These are phyloP conservation scores for Aspergillus pseudotamarii DNA, from an alignment of 2,329 filamentous ascomycete species.

Conservation along the genomic window DNA sequence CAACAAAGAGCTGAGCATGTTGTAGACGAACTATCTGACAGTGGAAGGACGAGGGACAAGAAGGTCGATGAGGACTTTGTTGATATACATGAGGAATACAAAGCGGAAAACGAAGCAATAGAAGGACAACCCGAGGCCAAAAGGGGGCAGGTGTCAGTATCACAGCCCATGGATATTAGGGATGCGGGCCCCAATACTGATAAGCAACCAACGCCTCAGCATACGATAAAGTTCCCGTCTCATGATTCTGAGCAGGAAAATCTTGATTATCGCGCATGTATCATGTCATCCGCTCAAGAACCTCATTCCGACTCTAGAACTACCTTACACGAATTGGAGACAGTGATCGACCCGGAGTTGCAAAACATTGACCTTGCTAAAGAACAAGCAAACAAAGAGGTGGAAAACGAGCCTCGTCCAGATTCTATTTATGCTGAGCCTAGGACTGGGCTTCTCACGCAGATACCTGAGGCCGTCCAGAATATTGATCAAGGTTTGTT, in stretches of 20 bases:
- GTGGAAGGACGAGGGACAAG: neutral
- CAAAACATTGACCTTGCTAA: neutral
- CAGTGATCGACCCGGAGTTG: slow-evolving; percentile 9
- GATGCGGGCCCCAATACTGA: neutral
- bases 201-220: neutral
- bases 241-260: neutral
- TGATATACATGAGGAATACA: neutral
- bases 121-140: neutral
- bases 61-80: neutral
- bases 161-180: neutral
- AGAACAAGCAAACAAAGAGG: neutral
- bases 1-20: slow-evolving; percentile 4
- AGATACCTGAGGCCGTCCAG: neutral
- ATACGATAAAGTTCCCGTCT: neutral
- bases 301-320: neutral
- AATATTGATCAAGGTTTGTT: slow-evolving; percentile 9
- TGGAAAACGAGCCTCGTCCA: neutral
- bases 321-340: neutral
- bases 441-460: neutral
- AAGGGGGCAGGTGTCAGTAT: neutral
- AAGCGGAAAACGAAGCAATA: neutral
- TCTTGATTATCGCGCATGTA: neutral
- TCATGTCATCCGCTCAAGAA: neutral
- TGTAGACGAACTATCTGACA: neutral
- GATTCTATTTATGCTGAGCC: neutral